phyloP scores from a whole-genome alignment of 202 grass and related monocot genomes.

The Carex arenaria region DNA sequence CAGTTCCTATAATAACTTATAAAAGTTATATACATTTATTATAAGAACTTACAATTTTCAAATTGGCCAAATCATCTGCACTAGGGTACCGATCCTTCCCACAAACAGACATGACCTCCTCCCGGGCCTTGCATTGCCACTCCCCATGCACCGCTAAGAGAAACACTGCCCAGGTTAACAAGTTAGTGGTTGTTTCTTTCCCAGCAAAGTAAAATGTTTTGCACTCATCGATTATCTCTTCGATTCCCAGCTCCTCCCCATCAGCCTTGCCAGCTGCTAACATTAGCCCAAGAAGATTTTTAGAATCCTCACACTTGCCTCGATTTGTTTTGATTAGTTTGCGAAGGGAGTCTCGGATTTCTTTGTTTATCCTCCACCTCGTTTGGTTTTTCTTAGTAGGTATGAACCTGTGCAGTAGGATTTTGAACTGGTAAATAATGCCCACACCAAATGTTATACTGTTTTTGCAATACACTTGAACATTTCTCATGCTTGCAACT shows the following conservation, averaged over 20 bases:
- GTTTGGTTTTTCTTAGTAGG: slow-evolving; percentile 71
- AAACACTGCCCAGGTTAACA: slow-evolving; percentile 75
- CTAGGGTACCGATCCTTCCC: slow-evolving; percentile 22
- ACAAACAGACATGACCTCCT: slow-evolving; percentile 57
- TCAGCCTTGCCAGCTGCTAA: slow-evolving; percentile 46
- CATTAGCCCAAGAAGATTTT: slow-evolving; percentile 81
- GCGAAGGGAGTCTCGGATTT: slow-evolving; percentile 50
- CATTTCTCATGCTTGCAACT: not conserved
- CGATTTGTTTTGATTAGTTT: slow-evolving; percentile 61
- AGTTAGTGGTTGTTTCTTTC: slow-evolving; percentile 76
- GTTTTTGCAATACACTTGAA: not conserved
- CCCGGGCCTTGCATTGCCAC: slow-evolving; percentile 65
- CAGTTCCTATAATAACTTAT: not conserved
- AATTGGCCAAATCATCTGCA: slow-evolving; percentile 42
- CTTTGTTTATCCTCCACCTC: slow-evolving; percentile 43
- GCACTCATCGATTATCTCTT: slow-evolving; percentile 89
- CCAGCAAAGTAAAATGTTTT: slow-evolving; percentile 88
- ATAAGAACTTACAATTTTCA: slow-evolving; percentile 58
- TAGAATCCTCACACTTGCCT: slow-evolving; percentile 50
- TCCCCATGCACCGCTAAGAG: slow-evolving; percentile 67
- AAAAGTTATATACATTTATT: not conserved
- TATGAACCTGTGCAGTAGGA: slow-evolving; percentile 47
- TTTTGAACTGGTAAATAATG: slow-evolving; percentile 8
- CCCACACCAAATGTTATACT: not conserved
- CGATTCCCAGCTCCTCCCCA: slow-evolving; percentile 50